Evolutionary conservation across 768 basidiomycete genomes (phyloP), one percentile per base, ranked within the genome.

Genomic region (Podaxis pistillaris): DNA sequence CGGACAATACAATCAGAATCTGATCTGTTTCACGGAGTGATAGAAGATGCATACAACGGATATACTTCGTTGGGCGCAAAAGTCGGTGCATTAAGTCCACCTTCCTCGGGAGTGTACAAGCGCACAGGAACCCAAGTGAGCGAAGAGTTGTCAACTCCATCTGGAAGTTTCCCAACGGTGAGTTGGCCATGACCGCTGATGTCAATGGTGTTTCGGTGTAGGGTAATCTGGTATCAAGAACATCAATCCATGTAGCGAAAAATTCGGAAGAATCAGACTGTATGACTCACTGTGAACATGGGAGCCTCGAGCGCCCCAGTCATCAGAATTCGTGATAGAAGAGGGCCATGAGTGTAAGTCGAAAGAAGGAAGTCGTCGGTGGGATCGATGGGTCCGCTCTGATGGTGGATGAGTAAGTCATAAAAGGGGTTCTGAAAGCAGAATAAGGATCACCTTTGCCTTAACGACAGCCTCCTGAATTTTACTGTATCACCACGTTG

Each of bases 41-140:
- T 40, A 65, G 17, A 19, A 58, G 59, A 24, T 8, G 30, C 59
- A 19, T 52, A 66, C 62, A 55, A 52, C 7, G 36, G 19, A 72
- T 81, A 41, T 59, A 86, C 85, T 78, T 90, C 87, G 46, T 79
- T 70, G n/a, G 85, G 80, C 46, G 85, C 83, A 65, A 83, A 85
- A 8, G 73, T 69, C 1, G 86, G 82, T 0, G 88, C 72, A 0
- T 68, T 67, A 59, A 89, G 68, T 3, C 89, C 89, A 22, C 87
- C 88, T 56, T 89, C 79, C 3, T 71, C 70, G 0, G 75, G 64
- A 0, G 73, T 70, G 70, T 91, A 91, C 8, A 79, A 70, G 4
- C 87, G 81, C 26, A 90, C 83, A 5, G 85, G 83, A 1, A 86
- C 85, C 89, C 88, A 91, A 0, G 86, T 88, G 56, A 90, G 68